Evolutionary conservation across 169 alveolate genomes (phyloP).

Genomic region (Eimeria zaria): DNA sequence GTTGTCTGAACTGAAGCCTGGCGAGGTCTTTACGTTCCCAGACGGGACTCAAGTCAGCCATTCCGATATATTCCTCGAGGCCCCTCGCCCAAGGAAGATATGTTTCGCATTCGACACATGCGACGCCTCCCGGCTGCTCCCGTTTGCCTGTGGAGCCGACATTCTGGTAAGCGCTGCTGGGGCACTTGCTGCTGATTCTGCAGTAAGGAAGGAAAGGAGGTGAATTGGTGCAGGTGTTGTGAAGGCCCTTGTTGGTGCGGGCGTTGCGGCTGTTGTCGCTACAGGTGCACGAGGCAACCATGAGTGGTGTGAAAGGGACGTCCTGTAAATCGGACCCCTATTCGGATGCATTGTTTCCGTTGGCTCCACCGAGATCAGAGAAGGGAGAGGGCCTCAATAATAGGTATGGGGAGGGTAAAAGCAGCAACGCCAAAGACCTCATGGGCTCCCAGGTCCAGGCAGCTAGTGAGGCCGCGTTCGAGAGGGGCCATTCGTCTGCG

Average conservation of each 20-base stretch:
- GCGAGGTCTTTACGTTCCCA: slow-evolving; percentile 69
- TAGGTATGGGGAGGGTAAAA: not conserved
- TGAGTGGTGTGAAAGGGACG: slow-evolving; percentile 72
- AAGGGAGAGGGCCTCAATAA: not conserved
- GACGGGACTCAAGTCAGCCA: slow-evolving; percentile 77
- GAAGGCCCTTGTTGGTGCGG: not conserved
- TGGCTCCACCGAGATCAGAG: slow-evolving; percentile 4
- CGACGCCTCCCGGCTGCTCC: slow-evolving; percentile 78
- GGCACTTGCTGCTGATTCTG: not conserved
- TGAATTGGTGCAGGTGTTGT: not conserved
- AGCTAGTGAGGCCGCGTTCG: slow-evolving; percentile 85
- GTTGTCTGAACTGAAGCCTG: slow-evolving; percentile 46
- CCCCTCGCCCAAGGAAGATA: slow-evolving; percentile 78
- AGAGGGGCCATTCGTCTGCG: slow-evolving; percentile 90
- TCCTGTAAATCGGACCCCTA: slow-evolving; percentile 29
- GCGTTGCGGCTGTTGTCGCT: not conserved
- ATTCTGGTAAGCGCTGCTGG: slow-evolving; percentile 51
- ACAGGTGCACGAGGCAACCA: slow-evolving; percentile 75
- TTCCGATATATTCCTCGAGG: slow-evolving; percentile 68
- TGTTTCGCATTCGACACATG: slow-evolving; percentile 83
- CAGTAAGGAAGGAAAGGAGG: not conserved
- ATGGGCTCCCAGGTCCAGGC: slow-evolving; percentile 62
- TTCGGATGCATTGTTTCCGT: slow-evolving; percentile 23
- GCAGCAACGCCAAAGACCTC: slow-evolving; percentile 38
- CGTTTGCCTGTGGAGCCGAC: slow-evolving; percentile 66